phyloP scores from a whole-genome alignment of 768 basidiomycete species.

The Inosperma sp. region DNA sequence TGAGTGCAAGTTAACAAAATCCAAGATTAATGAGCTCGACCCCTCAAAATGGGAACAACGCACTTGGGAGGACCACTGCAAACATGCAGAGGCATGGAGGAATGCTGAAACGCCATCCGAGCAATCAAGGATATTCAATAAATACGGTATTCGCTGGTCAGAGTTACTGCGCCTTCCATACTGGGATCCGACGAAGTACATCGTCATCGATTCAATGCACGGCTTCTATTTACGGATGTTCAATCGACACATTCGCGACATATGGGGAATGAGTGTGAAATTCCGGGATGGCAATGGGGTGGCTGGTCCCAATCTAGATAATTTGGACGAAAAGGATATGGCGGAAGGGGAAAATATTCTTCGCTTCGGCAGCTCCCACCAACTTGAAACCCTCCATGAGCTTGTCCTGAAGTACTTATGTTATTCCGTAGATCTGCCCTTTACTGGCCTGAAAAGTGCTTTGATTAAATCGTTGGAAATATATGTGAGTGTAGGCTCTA shows the following conservation, averaged over 20 bases:
- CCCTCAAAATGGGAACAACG: conserved; percentile 13
- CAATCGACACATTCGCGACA: conserved; percentile 19
- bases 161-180: conserved; percentile 29
- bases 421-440: neutral
- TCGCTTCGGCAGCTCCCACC: neutral
- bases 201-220: conserved; percentile 34
- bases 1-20: conserved; percentile 10
- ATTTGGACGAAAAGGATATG: conserved; percentile 6
- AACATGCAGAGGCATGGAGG: conserved; percentile 20
- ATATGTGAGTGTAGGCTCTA: neutral
- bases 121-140: conserved; percentile 9
- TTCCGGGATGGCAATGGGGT: conserved; percentile 7
- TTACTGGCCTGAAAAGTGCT: neutral
- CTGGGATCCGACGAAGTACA: conserved; percentile 27
- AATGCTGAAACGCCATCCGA: conserved; percentile 12
- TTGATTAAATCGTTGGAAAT: neutral
- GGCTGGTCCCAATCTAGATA: neutral
- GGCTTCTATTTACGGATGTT: conserved; percentile 24
- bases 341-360: neutral
- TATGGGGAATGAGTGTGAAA: conserved; percentile 16
- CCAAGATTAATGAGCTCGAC: conserved; percentile 22
- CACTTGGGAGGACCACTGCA: conserved; percentile 6
- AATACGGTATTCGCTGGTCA: conserved; percentile 26
- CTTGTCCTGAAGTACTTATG: neutral
- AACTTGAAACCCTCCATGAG: neutral